Evolutionary conservation across 768 basidiomycete genomes (phyloP).

Genomic region (Podaxis sp.): DNA sequence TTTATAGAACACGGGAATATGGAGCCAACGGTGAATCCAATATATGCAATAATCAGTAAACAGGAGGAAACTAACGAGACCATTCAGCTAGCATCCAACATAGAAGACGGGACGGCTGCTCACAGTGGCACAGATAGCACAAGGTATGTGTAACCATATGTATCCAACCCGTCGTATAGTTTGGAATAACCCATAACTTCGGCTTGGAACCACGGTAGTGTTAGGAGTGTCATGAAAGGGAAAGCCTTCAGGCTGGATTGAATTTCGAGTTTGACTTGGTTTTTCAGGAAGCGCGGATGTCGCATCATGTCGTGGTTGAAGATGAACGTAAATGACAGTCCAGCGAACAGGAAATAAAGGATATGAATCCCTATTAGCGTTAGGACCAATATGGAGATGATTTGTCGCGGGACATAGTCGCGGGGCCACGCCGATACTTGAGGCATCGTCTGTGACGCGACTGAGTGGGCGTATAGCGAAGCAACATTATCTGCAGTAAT

Average conservation of each 20-base stretch:
- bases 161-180: slow-evolving; percentile 74
- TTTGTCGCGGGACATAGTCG: slow-evolving; percentile 77
- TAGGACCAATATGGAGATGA: slow-evolving; percentile 65
- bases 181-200: slow-evolving; percentile 85
- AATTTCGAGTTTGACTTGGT: slow-evolving; percentile 86
- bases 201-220: slow-evolving; percentile 90
- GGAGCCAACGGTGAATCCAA: slow-evolving; percentile 93
- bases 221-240: slow-evolving; percentile 79
- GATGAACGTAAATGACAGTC: slow-evolving; percentile 76
- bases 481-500: slow-evolving; percentile 36
- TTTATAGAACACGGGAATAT: slow-evolving; percentile 87
- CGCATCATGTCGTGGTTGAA: slow-evolving; percentile 96
- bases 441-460: slow-evolving; percentile 25
- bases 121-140: slow-evolving; percentile 68
- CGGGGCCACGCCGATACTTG: slow-evolving; percentile 79
- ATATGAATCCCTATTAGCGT: slow-evolving; percentile 80
- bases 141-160: slow-evolving; percentile 78
- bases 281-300: slow-evolving; percentile 90
- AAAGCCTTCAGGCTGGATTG: slow-evolving; percentile 69
- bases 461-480: slow-evolving; percentile 21
- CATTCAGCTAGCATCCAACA: slow-evolving; percentile 14
- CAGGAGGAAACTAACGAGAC: slow-evolving; percentile 25
- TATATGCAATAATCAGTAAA: slow-evolving; percentile 91
- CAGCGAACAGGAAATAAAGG: slow-evolving; percentile 90
- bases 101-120: slow-evolving; percentile 25